Base-by-base conservation (phyloP, 768 basidiomycete genomes). In the Suillus subalutaceus region DNA sequence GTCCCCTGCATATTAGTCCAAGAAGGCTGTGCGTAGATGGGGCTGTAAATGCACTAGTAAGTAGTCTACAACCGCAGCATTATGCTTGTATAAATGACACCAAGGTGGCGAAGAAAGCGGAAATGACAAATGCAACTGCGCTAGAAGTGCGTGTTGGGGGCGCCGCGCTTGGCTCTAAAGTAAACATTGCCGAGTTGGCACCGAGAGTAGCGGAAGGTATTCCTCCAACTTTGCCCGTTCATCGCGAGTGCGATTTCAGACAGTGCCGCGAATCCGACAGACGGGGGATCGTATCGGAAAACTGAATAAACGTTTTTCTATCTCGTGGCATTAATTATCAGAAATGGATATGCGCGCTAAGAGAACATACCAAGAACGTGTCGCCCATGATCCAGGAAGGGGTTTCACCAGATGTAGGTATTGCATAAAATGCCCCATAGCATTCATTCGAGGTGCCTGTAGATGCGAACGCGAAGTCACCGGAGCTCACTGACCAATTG, bases 301-400 rank as follows among this genome's bases (percentile, higher is more conserved):
- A 87, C 82, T 5, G 84, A 81, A 72, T 86, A 86, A 35, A 85
- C 85, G 71, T 86, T 88, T 74, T 88, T 88, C 74, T 86, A 40
- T 41, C 44, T 7, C 13, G 46, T 69, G 61, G 70, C 30, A 7
- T 63, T 38, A 30, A 20, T 18, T 6, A 56, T 18, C 8, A 58
- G 13, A 30, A 32, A 16, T 10, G 37, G 13, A 4, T 12, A 50
- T 18, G 13, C 10, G 16, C 10, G 18, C 40, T 13, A 2, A 41
- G 6, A 10, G n/a, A 4, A 10, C 74, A 50, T n/a, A 67, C 74
- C 41, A 96, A 84, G 82, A 96, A 96, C 0, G 93, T 91, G 72
- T 96, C 94, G 43, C 96, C 96, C 38, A 97, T 81, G 71, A 97
- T 96, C 95, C 94, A 97, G 18, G 85, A 66, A 3, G 91, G 89